Percentiles rank a stretch among this genome's conserved stretches.
Conservation (phyloP, 441 rosid species). For the Erodium trifolium region DNA sequence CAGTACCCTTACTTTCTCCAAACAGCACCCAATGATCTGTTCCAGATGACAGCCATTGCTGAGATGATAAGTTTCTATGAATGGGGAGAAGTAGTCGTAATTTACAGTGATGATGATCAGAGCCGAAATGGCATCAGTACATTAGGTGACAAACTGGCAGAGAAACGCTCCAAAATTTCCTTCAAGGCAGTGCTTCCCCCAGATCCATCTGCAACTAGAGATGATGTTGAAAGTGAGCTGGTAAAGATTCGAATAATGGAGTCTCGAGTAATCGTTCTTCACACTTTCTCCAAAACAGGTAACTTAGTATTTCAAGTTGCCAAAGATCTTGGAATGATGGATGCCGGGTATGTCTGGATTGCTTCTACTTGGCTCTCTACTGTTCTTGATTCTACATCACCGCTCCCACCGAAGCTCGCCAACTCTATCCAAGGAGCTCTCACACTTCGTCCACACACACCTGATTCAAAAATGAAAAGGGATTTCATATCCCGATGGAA, state of each 20-base stretch:
- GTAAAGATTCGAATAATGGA: conserved; percentile 61
- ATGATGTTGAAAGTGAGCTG: conserved; percentile 53
- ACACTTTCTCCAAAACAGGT: conserved; percentile 40
- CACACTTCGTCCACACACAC: conserved; percentile 54
- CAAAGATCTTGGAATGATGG: conserved; percentile 33
- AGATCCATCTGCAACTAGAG: conserved; percentile 34
- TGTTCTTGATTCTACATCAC: conserved; percentile 47
- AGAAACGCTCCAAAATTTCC: conserved; percentile 57
- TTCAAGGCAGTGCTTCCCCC: conserved; percentile 60
- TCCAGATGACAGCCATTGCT: conserved; percentile 79
- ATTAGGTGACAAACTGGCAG: conserved; percentile 59
- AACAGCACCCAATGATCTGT: conserved; percentile 66
- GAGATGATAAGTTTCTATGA: conserved; percentile 52
- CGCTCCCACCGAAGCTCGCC: conserved; percentile 35
- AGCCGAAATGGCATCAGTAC: conserved; percentile 78
- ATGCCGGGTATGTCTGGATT: conserved; percentile 69
- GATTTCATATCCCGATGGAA: conserved; percentile 59
- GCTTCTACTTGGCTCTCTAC: conserved; percentile 73
- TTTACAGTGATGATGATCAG: conserved; percentile 65
- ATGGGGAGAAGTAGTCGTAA: conserved; percentile 84
- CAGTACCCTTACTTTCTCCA: conserved; percentile 78
- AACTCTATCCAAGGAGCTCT: conserved; percentile 64
- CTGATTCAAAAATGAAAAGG: conserved; percentile 44
- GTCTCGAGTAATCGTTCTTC: conserved; percentile 66
- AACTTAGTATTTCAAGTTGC: conserved; percentile 51